Evolutionary conservation across 164 flowering plant species (phyloP).

Genomic region (Piper longum): DNA sequence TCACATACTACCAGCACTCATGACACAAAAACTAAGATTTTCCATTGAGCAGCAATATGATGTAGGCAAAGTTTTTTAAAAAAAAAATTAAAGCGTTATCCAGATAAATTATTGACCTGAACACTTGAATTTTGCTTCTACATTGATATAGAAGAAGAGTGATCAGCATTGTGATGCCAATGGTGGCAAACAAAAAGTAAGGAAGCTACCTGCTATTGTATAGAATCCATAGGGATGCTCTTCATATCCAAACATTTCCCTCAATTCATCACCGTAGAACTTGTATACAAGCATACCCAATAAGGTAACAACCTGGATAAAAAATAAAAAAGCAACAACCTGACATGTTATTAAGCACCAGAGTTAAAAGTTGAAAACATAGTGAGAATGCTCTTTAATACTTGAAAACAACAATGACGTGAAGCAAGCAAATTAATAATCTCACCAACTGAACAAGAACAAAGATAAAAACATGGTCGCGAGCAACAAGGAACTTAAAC

Average conservation of each 20-base stretch:
- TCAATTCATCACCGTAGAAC: slow-evolving; percentile 86
- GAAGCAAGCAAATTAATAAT: background rate
- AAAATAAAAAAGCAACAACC: too few relatives aligned
- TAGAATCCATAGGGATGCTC: slow-evolving; percentile 97
- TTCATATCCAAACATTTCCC: slow-evolving; percentile 98
- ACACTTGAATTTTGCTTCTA: background rate
- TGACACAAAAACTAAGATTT: too few relatives aligned
- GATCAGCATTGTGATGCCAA: background rate
- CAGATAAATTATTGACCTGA: too few relatives aligned
- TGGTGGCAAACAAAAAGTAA: background rate
- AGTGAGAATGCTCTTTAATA: too few relatives aligned
- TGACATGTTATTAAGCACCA: too few relatives aligned
- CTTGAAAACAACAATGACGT: too few relatives aligned
- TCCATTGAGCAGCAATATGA: too few relatives aligned
- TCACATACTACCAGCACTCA: too few relatives aligned
- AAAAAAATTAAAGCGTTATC: too few relatives aligned
- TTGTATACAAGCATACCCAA: slow-evolving; percentile 89
- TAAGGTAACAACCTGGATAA: background rate
- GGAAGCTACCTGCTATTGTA: slow-evolving; percentile 68
- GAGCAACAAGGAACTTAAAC: slow-evolving; percentile 85
- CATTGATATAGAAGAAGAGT: too few relatives aligned
- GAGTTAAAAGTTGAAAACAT: too few relatives aligned
- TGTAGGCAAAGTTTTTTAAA: too few relatives aligned
- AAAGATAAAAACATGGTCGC: slow-evolving; percentile 89
- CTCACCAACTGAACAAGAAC: slow-evolving; percentile 86